Evolutionary conservation across 2,329 filamentous ascomycete genomes (phyloP), one percentile per base, ranked within the genome.

Genomic region (Coleophoma crateriformis): DNA sequence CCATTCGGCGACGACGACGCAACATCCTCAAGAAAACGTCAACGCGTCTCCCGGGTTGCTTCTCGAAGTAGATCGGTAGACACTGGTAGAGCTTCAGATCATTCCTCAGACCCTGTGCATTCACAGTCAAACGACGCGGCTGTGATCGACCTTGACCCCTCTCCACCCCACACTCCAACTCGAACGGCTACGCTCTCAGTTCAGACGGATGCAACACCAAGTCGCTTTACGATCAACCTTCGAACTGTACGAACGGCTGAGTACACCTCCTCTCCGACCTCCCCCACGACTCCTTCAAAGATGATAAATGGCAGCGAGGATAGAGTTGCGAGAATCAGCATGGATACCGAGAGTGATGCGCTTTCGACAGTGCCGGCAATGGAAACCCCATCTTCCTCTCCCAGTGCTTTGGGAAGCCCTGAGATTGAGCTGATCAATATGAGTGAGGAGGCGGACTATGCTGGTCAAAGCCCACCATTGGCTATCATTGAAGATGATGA

Each of bases 151-250:
- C 59, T 57, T 56, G 60, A 67, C 54, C 58, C 56, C 15, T 47
- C 60, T 33, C 58, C 58, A 41, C 60, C 59, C 39, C 58, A 48
- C 11, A 66, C 64, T 12, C 64, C 64, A 13, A 54, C 59, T 10
- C 56, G 55, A 47, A 52, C 64, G 32, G 56, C 61, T 43, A 59
- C 66, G 46, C 57, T 62, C 38, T 62, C 68, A 46, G 63, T 64
- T 42, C 54, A 64, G 32, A 17, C 67, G 15, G 73, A 72, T 37
- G 71, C 72, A 35, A 71, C 75, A 34, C 79, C 79, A 3, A 83
- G 77, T 64, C 75, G 71, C 60, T 77, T 84, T 45, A 84, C 81
- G 10, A 75, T 84, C 48, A 84, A 83, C 59, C 67, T 84, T 45
- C 77, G 80, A 75, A 75, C 57, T 59, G 65, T 52, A 67, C 69